A percentile compares a stretch with the other conserved stretches of the same genome.
These are phyloP conservation scores for Taxillus chinensis DNA, from an alignment of 164 flowering plant genomes.

Conservation along the genomic window DNA sequence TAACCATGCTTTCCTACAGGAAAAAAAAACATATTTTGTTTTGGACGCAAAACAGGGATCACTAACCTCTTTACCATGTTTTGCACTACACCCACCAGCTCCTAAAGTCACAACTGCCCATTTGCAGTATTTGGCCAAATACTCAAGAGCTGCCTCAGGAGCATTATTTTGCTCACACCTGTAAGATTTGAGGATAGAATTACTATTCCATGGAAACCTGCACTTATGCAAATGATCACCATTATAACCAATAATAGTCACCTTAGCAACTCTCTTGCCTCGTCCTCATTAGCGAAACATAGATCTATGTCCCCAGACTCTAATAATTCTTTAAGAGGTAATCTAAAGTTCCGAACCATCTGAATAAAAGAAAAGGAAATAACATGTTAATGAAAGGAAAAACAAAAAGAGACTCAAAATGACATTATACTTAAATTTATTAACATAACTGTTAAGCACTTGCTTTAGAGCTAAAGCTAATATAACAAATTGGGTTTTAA, in stretches of 20 bases:
- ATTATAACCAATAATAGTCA: conserved; percentile 12
- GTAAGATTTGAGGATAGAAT: background rate
- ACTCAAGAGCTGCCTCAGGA: conserved; percentile 71
- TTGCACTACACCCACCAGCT: conserved; percentile 74
- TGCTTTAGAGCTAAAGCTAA: too few relatives aligned
- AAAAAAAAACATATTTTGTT: too few relatives aligned
- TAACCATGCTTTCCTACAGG: too few relatives aligned
- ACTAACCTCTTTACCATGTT: conserved; percentile 78
- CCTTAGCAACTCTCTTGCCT: conserved; percentile 85
- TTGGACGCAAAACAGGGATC: background rate
- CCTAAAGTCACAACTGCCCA: conserved; percentile 96
- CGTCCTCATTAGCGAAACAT: conserved; percentile 98
- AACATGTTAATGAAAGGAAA: background rate
- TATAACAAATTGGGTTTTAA: too few relatives aligned
- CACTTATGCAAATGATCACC: background rate
- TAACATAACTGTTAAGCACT: too few relatives aligned
- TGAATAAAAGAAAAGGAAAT: conserved; percentile 12
- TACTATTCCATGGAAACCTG: background rate
- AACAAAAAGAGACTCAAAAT: too few relatives aligned
- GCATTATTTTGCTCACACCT: conserved; percentile 47
- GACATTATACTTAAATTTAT: too few relatives aligned
- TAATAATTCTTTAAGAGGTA: conserved; percentile 55
- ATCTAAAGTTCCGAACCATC: conserved; percentile 83
- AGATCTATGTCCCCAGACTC: conserved; percentile 80
- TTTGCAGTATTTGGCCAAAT: conserved; percentile 52